phyloP scores from a whole-genome alignment of 75 land plant species.

The Picea sitchensis region DNA sequence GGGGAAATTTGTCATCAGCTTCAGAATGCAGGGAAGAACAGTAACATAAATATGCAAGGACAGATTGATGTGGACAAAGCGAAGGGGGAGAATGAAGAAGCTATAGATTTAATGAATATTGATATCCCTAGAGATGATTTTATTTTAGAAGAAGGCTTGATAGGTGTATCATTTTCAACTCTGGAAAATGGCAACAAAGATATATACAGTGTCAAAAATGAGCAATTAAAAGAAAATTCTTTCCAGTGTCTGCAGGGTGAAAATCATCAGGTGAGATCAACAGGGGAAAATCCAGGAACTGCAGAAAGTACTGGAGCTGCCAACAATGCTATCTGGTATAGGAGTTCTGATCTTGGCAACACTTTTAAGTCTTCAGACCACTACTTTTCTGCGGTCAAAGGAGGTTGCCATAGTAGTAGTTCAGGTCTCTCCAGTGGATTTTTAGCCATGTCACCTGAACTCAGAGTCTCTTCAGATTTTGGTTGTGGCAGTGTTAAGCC shows the following conservation, averaged over 20 bases:
- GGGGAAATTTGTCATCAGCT: neutral
- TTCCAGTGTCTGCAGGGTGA: neutral
- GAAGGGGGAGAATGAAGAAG: neutral
- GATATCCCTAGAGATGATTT: neutral
- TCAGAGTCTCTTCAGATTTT: neutral
- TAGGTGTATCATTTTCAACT: neutral
- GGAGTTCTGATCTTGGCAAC: neutral
- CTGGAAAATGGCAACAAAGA: neutral
- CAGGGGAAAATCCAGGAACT: neutral
- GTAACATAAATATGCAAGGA: neutral
- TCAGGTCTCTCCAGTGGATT: neutral
- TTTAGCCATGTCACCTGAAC: neutral
- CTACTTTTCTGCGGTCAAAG: neutral
- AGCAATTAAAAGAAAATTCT: neutral
- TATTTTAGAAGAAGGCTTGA: neutral
- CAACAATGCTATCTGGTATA: neutral
- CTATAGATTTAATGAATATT: neutral
- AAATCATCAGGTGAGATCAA: constrained; percentile 3
- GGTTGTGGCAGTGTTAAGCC: neutral
- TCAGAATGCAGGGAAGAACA: neutral
- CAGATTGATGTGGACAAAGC: neutral
- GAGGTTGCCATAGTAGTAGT: neutral
- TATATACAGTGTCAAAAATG: neutral
- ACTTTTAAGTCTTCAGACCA: neutral
- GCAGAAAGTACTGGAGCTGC: neutral